phyloP scores from a whole-genome alignment of 1,284 basidiomycete genomes.

The Fistulinella cinereoalba region DNA sequence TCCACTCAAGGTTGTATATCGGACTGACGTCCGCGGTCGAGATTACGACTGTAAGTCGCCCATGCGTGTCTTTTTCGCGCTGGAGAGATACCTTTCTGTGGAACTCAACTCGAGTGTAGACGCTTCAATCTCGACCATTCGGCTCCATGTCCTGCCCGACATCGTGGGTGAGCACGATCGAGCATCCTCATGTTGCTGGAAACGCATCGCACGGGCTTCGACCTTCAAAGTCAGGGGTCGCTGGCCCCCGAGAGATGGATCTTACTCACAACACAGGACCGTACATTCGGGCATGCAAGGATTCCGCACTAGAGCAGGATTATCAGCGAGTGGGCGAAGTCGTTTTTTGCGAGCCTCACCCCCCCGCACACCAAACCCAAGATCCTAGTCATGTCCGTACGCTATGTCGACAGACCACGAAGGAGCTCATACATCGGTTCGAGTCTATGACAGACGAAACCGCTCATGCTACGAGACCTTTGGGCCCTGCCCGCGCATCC shows the following conservation, averaged over 20 bases:
- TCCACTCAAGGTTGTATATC: constrained; percentile 11
- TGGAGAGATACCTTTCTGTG: too few species aligned
- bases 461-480: constrained; percentile 5
- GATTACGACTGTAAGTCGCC: too few species aligned
- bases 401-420: constrained; percentile 34
- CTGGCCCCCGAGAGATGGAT: constrained; percentile 27
- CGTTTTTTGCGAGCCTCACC: not conserved
- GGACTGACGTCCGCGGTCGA: too few species aligned
- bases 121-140: constrained; percentile 13
- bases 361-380: constrained; percentile 3
- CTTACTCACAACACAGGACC: not conserved
- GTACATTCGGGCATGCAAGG: not conserved
- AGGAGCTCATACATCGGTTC: constrained; percentile 42
- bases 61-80: too few species aligned
- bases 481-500: constrained; percentile 11
- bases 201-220: constrained; percentile 1
- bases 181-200: not conserved
- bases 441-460: constrained; percentile 35
- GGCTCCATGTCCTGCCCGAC: constrained; percentile 14
- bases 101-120: constrained; percentile 15
- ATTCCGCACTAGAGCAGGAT: not conserved
- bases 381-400: constrained; percentile 1
- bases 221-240: constrained; percentile 18
- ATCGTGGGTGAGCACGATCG: constrained; percentile 7
- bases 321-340: not conserved